Base-by-base conservation (phyloP, 2,329 filamentous ascomycete species). In the Setomelanomma holmii region DNA sequence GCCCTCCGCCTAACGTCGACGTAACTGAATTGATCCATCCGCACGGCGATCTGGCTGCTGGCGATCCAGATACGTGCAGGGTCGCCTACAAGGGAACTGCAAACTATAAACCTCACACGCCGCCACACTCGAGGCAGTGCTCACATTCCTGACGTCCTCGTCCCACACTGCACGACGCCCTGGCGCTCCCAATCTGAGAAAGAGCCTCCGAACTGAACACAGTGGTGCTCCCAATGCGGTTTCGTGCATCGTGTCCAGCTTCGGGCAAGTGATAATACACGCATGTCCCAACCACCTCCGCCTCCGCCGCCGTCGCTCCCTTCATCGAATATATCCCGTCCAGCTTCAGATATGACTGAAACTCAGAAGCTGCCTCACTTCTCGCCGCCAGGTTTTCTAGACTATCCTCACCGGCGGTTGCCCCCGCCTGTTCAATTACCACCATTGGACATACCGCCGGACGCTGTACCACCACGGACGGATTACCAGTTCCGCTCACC, bases 351-450 rank as follows among this genome's bases (percentile, higher is more conserved):
- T 52, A 80, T 80, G 78, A 78, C 78, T 24, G 76, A 79, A 61
- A 77, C 75, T 49, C 78, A 79, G 58, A 77, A 74, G 49, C 69
- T 71, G 45, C 75, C 75, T 45, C 63, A 68, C 45, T 76, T 79
- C 45, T 75, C 76, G 23, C 65, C 73, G 40, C 71, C 76, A 33
- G 65, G 64, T 34, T 79, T 76, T 60, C 64, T 73, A 40, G 72
- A 73, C 51, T 73, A 73, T 52, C 69, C 75, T 34, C 72, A 75
- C 58, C 72, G 74, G 44, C 71, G 72, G 35, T 63, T 75, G 22
- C 73, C 75, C 50, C 75, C 76, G 42, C 74, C 75, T 33, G 69
- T 76, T 48, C 75, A 73, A 41, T 63, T 77, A 20, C 70, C 74
- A 43, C 73, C 72, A 19, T 59, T 77, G 45, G 69, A 74, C 22